These are phyloP conservation scores for Candolleomyces aberdarensis DNA, from an alignment of 768 basidiomycete species.

Conservation along the genomic window DNA sequence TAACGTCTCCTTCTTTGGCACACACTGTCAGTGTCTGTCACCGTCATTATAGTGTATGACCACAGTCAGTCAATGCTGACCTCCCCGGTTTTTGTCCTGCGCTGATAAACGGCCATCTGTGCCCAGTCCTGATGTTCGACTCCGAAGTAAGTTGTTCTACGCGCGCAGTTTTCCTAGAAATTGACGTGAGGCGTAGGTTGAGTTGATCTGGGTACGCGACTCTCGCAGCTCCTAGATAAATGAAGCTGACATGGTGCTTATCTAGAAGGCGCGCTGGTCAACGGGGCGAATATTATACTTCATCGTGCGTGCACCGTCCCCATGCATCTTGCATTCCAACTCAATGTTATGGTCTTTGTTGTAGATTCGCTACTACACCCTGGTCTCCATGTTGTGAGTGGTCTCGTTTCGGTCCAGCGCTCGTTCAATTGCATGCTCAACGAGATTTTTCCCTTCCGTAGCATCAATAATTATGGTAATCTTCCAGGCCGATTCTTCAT, in stretches of 20 bases:
- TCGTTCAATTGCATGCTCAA: not conserved
- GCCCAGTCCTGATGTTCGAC: slow-evolving; percentile 48
- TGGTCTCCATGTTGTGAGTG: slow-evolving; percentile 49
- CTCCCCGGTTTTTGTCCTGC: not conserved
- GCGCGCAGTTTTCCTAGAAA: not conserved
- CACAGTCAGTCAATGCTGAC: slow-evolving; percentile 38
- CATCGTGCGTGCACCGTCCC: slow-evolving; percentile 31
- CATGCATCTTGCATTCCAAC: not conserved
- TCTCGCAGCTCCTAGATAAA: not conserved
- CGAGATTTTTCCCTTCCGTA: slow-evolving; percentile 13
- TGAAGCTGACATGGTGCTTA: not conserved
- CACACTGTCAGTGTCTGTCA: slow-evolving; percentile 42
- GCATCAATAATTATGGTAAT: slow-evolving; percentile 55
- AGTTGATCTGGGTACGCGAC: slow-evolving; percentile 49
- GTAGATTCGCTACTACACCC: slow-evolving; percentile 58
- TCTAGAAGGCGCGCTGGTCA: slow-evolving; percentile 50
- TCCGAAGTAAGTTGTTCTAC: slow-evolving; percentile 40
- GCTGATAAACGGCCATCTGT: no score
- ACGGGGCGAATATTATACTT: slow-evolving; percentile 53
- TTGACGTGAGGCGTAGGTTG: slow-evolving; percentile 29
- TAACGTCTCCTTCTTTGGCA: not conserved
- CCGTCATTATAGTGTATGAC: slow-evolving; percentile 50
- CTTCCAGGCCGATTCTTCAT: not conserved
- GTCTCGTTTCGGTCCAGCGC: not conserved
- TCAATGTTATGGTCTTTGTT: not conserved